Percentiles rank a stretch among this genome's conserved stretches.
Conservation (phyloP, 2,329 filamentous ascomycete genomes). For the Trichoderma harzianum region DNA sequence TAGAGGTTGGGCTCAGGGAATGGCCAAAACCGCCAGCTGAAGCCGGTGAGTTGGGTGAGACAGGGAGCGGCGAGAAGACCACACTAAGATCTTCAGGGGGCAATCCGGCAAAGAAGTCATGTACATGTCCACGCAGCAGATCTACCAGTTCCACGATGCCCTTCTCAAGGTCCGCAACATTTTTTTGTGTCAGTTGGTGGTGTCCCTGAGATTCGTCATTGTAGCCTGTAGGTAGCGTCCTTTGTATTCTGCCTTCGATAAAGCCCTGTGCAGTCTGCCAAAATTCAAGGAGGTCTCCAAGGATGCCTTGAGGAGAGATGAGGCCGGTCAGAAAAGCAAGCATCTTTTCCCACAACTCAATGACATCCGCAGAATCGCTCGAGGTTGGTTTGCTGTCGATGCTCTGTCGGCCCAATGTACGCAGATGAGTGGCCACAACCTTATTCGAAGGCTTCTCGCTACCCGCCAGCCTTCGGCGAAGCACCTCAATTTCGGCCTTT, state of each 20-base stretch:
- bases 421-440: slow-evolving; percentile 70
- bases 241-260: slow-evolving; percentile 80
- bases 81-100: slow-evolving; percentile 89
- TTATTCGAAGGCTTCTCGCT: slow-evolving; percentile 68
- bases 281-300: slow-evolving; percentile 89
- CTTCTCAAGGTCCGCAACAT: slow-evolving; percentile 68
- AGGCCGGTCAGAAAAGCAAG: slow-evolving; percentile 69
- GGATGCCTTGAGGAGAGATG: slow-evolving; percentile 72
- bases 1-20: slow-evolving; percentile 51
- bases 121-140: slow-evolving; percentile 74
- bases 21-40: slow-evolving; percentile 32
- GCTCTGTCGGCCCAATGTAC: slow-evolving; percentile 66
- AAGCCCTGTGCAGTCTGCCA: slow-evolving; percentile 92
- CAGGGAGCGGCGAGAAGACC: slow-evolving; percentile 76
- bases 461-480: slow-evolving; percentile 75
- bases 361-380: slow-evolving; percentile 74
- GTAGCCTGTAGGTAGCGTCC: slow-evolving; percentile 72
- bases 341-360: slow-evolving; percentile 92
- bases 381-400: slow-evolving; percentile 58
- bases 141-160: slow-evolving; percentile 80
- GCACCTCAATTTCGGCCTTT: slow-evolving; percentile 86
- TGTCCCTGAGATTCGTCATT: slow-evolving; percentile 78
- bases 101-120: slow-evolving; percentile 78
- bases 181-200: slow-evolving; percentile 71
- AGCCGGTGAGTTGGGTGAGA: slow-evolving; percentile 57